Conservation (phyloP, 768 basidiomycete species). For the Suillus brevipes region DNA sequence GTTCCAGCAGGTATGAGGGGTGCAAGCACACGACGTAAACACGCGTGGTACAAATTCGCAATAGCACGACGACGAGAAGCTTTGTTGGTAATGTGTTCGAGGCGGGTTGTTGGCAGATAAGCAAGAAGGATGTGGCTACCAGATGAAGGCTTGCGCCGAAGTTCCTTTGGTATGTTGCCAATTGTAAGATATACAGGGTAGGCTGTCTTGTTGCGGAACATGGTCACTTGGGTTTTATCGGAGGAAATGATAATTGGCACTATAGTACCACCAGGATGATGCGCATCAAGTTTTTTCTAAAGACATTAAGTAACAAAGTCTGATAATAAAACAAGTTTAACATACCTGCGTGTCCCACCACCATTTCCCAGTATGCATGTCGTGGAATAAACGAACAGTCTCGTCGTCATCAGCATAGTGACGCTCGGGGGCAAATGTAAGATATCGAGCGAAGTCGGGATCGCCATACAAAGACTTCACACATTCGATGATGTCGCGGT, state of each 20-base stretch:
- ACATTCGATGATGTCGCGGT: slow-evolving; percentile 37
- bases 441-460: slow-evolving; percentile 32
- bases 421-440: slow-evolving; percentile 36
- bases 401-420: slow-evolving; percentile 36
- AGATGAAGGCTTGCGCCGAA: neutral
- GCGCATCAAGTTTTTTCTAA: slow-evolving; percentile 18
- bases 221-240: slow-evolving; percentile 13
- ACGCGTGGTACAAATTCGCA: slow-evolving; percentile 40
- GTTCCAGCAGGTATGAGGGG: slow-evolving; percentile 31
- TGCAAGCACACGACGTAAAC: slow-evolving; percentile 29
- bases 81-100: slow-evolving; percentile 7
- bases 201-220: slow-evolving; percentile 21
- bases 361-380: slow-evolving; percentile 52
- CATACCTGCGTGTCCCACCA: slow-evolving; percentile 53
- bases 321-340: neutral
- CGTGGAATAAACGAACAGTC: slow-evolving; percentile 32
- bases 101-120: neutral
- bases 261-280: slow-evolving; percentile 10
- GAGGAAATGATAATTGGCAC: slow-evolving; percentile 25
- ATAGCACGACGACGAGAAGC: slow-evolving; percentile 26
- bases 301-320: neutral
- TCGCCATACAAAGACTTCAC: slow-evolving; percentile 36
- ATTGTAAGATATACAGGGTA: slow-evolving; percentile 25
- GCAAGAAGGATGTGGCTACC: neutral
- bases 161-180: slow-evolving; percentile 43